A percentile compares a stretch with the other conserved stretches of the same genome.
Conservation (phyloP, 2,329 filamentous ascomycete species). For the Aspergillus aculeatus region DNA sequence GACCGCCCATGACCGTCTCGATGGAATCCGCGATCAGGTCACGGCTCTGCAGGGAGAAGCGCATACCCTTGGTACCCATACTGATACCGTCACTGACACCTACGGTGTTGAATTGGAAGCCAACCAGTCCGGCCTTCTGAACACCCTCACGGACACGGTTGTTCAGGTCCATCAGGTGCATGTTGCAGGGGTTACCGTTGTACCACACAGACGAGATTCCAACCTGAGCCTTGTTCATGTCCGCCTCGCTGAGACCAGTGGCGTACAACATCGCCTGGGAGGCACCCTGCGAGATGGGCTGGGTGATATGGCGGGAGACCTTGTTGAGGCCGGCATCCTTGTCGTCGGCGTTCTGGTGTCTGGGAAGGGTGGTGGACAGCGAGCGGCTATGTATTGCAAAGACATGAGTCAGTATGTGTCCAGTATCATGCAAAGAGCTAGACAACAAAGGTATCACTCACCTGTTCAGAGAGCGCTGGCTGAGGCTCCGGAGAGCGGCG, state of each 20-base stretch:
- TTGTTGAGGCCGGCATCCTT: slow-evolving; percentile 68
- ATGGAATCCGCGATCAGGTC: slow-evolving; percentile 98
- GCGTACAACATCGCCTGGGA: slow-evolving; percentile 99
- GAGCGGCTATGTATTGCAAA: slow-evolving; percentile 27
- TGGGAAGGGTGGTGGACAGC: slow-evolving; percentile 47
- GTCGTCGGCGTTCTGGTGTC: slow-evolving; percentile 44
- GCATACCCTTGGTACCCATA: slow-evolving; percentile 97
- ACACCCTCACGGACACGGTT: slow-evolving; percentile 72
- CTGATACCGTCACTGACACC: slow-evolving; percentile 97
- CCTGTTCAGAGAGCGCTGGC: slow-evolving; percentile 12
- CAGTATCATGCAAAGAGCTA: slow-evolving; percentile 2
- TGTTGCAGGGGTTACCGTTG: slow-evolving; percentile 97
- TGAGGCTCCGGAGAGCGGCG: slow-evolving; percentile 27
- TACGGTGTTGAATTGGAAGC: slow-evolving; percentile 98
- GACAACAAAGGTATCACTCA: slow-evolving; percentile 5
- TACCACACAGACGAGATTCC: slow-evolving; percentile 99
- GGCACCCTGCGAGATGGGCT: slow-evolving; percentile 96
- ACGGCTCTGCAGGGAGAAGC: slow-evolving; percentile 88
- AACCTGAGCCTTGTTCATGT: slow-evolving; percentile 95
- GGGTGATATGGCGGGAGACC: slow-evolving; percentile 80
- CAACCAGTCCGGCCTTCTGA: slow-evolving; percentile 73
- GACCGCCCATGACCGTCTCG: slow-evolving; percentile 97
- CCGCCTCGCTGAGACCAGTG: slow-evolving; percentile 78
- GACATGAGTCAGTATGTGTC: neutral
- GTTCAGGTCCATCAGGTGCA: slow-evolving; percentile 92